Evolutionary conservation across 129 eudicot species (phyloP), one percentile per base, ranked within the genome.

Genomic region (Mikania micrantha): DNA sequence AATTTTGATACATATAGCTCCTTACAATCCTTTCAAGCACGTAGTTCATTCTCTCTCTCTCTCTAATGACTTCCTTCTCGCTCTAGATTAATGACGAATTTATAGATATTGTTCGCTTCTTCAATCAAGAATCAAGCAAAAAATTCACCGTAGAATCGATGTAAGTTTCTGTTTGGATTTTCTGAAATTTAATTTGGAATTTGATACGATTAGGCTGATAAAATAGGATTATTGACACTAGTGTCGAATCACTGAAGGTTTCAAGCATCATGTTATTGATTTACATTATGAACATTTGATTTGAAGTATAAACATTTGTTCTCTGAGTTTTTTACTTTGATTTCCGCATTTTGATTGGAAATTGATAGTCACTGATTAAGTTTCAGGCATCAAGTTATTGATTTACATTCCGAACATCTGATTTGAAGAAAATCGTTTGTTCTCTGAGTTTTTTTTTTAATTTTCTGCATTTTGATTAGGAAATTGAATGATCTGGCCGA

Each of bases 51-150:
- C n/a, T 34, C 63, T 71, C 48, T 67, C 71, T 63, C 68, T 73
- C 72, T 76, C 45, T n/a, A 61, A 75, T 59, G 62, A 40, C 70
- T 49, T 42, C 11, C 63, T 74, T 64, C 58, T 67, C 74, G 27
- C 80, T 76, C 80, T 76, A 76, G 80, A 76, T 76, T 76, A 47
- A 68, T 68, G 70, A 12, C 47, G 13, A 60, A 76, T 35, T 60
- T 48, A 76, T 76, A 24, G 60, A 67, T 35, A 38, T 11, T 19
- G 24, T 36, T 75, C 64, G 31, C 28, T 41, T 42, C 68, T 27
- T 41, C 47, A 61, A 48, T 20, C 77, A 61, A 45, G 70, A 72
- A 60, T 61, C 63, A 73, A 63, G 64, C 63, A 62, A 38, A 35
- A 35, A 38, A 9, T 49, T 63, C 64, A 61, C 70, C 25, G 61